A percentile compares a stretch with the other conserved stretches of the same genome.
phyloP scores from a whole-genome alignment of 371 early-diverging fungal genomes.

The Mortierella sp. region DNA sequence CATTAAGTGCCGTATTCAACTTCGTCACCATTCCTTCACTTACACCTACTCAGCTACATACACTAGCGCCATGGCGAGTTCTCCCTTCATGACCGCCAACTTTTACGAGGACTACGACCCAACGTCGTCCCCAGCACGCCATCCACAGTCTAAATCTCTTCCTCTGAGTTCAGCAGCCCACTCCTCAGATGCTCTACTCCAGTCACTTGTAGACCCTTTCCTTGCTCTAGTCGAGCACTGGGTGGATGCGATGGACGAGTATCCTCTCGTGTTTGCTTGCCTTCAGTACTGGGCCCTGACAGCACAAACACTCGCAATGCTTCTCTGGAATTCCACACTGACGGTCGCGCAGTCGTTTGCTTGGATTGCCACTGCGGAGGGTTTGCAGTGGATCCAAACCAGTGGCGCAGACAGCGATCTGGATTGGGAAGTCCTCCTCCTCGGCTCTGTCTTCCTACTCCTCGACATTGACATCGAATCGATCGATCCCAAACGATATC shows the following conservation, averaged over 20 bases:
- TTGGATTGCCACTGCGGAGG: slow-evolving; percentile 16
- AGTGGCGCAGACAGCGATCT: slow-evolving; percentile 16
- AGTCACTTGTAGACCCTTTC: no score
- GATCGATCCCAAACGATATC: slow-evolving; percentile 4
- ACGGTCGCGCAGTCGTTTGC: slow-evolving; percentile 21
- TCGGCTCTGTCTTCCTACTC: slow-evolving; percentile 31
- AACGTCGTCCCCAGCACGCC: no score
- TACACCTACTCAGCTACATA: no score
- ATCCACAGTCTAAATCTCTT: no score
- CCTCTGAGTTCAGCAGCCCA: no score
- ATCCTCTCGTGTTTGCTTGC: slow-evolving; percentile 10
- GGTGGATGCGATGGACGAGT: neutral
- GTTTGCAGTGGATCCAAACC: slow-evolving; percentile 29
- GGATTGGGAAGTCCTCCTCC: slow-evolving; percentile 30
- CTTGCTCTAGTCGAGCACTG: no score
- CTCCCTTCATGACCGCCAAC: no score
- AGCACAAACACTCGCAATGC: slow-evolving; percentile 9
- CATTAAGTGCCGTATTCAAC: no score
- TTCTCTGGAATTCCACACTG: slow-evolving; percentile 20
- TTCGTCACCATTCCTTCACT: no score
- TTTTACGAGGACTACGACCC: no score
- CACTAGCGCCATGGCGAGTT: no score
- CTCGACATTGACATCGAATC: slow-evolving; percentile 25
- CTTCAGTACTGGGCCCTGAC: slow-evolving; percentile 19
- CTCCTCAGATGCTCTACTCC: no score